These are phyloP conservation scores for Eimeria necatrix DNA, from an alignment of 169 alveolate species.

Conservation along the genomic window DNA sequence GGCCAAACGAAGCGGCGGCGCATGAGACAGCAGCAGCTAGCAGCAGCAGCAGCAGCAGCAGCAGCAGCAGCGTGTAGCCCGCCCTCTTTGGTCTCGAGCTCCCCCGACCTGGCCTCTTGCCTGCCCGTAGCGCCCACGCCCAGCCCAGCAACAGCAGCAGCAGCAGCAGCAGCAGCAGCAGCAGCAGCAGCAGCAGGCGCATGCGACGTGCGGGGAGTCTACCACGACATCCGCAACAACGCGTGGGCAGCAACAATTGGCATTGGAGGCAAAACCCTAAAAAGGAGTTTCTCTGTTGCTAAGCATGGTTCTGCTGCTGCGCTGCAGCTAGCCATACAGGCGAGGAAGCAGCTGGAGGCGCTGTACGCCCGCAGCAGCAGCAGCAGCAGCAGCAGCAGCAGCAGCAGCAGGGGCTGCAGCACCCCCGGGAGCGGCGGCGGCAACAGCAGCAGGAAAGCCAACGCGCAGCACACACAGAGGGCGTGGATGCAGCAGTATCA, in stretches of 20 bases:
- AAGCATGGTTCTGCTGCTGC: slow-evolving; percentile 67
- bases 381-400: too few relatives aligned
- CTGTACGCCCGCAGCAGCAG: too few relatives aligned
- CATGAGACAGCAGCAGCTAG: too few relatives aligned
- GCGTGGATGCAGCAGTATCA: neutral
- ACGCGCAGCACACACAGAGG: neutral
- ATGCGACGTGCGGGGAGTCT: slow-evolving; percentile 69
- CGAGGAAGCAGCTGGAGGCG: slow-evolving; percentile 60
- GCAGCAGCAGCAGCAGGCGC: slow-evolving; percentile 39
- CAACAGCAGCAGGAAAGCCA: neutral
- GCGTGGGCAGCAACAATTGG: slow-evolving; percentile 74
- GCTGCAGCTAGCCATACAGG: slow-evolving; percentile 66
- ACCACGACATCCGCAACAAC: slow-evolving; percentile 46
- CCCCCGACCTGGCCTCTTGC: too few relatives aligned
- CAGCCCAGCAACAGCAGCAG: too few relatives aligned
- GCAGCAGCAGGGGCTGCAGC: neutral
- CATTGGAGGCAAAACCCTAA: slow-evolving; percentile 25
- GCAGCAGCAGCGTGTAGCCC: too few relatives aligned
- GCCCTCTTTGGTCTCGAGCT: too few relatives aligned
- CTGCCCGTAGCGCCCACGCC: too few relatives aligned
- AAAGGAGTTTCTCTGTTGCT: slow-evolving; percentile 55
- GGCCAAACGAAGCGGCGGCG: too few relatives aligned
- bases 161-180: too few relatives aligned
- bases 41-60: too few relatives aligned
- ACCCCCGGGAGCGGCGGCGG: neutral